These are phyloP conservation scores for Debaryomyces tyrocola DNA, from an alignment of 805 yeast species.

Conservation along the genomic window DNA sequence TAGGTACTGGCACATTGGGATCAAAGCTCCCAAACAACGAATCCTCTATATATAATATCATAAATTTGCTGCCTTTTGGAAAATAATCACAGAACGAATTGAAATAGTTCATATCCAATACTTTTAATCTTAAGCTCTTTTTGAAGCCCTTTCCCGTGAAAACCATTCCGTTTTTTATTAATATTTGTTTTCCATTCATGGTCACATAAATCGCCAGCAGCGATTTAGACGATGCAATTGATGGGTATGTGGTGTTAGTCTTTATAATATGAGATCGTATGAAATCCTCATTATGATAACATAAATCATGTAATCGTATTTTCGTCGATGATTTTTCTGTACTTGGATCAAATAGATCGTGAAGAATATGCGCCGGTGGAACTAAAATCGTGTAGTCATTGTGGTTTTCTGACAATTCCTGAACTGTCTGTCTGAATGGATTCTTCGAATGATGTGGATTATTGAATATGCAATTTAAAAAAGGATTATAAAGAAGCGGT, in stretches of 20 bases:
- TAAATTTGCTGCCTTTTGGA: slow-evolving; percentile 54
- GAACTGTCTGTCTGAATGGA: slow-evolving; percentile 48
- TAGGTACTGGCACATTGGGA: neutral
- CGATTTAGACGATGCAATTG: slow-evolving; percentile 26
- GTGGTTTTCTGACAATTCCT: slow-evolving; percentile 42
- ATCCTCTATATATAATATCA: slow-evolving; percentile 57
- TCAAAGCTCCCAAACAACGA: slow-evolving; percentile 48
- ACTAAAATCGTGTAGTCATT: slow-evolving; percentile 60
- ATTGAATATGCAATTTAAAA: slow-evolving; percentile 65
- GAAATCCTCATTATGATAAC: slow-evolving; percentile 56
- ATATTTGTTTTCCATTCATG: slow-evolving; percentile 54
- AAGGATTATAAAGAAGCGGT: slow-evolving; percentile 61
- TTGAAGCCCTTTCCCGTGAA: slow-evolving; percentile 62
- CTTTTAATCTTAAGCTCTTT: slow-evolving; percentile 41
- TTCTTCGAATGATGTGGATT: slow-evolving; percentile 48
- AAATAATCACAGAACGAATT: slow-evolving; percentile 59
- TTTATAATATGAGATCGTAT: slow-evolving; percentile 61
- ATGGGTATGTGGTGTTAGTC: slow-evolving; percentile 22
- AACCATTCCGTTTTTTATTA: slow-evolving; percentile 54
- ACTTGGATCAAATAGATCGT: slow-evolving; percentile 29
- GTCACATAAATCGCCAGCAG: slow-evolving; percentile 51
- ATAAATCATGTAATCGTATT: slow-evolving; percentile 47
- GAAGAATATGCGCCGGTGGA: slow-evolving; percentile 55
- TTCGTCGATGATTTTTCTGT: slow-evolving; percentile 19
- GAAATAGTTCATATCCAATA: slow-evolving; percentile 48